Evolutionary conservation across 345 rosid species (phyloP).

Genomic region (Eucalyptus erythrocorys): DNA sequence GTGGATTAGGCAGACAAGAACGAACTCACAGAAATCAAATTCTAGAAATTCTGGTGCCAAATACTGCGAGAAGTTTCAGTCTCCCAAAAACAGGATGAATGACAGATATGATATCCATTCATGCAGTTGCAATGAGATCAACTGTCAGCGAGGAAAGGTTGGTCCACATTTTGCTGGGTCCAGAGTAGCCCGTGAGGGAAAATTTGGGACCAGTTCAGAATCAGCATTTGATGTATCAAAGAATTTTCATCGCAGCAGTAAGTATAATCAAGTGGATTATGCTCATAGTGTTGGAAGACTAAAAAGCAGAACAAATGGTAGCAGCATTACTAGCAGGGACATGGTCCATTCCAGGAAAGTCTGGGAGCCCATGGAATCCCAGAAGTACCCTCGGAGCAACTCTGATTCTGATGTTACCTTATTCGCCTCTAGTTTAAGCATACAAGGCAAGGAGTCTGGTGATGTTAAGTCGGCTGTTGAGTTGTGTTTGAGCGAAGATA

Average conservation of each 20-base stretch:
- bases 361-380: constrained; percentile 71
- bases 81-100: constrained; percentile 24
- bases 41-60: constrained; percentile 35
- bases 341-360: constrained; percentile 42
- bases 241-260: constrained; percentile 40
- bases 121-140: constrained; percentile 51
- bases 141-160: constrained; percentile 44
- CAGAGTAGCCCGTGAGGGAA: constrained; percentile 41
- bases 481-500: constrained; percentile 18
- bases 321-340: constrained; percentile 29
- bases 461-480: constrained; percentile 26
- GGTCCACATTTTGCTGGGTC: constrained; percentile 39
- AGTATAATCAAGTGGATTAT: constrained; percentile 39
- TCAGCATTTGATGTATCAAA: constrained; percentile 44
- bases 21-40: constrained; percentile 29
- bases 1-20: constrained; percentile 36
- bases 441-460: constrained; percentile 20
- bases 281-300: constrained; percentile 36
- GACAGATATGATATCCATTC: constrained; percentile 54
- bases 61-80: constrained; percentile 44
- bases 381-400: constrained; percentile 53
- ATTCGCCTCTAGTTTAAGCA: constrained; percentile 31
- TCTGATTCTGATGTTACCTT: constrained; percentile 44
- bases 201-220: constrained; percentile 33
- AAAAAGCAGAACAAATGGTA: constrained; percentile 31